Evolutionary conservation across 1,139 yeast genomes (phyloP).

Genomic region (Geotrichum armillariae): DNA sequence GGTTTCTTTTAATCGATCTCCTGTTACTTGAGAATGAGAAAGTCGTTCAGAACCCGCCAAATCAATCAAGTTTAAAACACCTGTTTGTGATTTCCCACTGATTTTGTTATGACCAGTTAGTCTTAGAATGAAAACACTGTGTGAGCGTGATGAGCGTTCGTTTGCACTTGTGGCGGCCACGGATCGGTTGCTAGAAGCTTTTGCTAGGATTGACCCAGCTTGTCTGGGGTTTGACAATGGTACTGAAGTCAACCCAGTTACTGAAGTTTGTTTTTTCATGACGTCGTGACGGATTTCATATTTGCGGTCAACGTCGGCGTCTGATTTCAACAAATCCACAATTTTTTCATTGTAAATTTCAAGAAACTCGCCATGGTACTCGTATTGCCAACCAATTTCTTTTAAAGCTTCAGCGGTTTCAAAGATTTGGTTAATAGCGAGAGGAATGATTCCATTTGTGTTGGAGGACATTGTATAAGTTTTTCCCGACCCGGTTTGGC

Average conservation of each 20-base stretch:
- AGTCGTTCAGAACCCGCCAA: slow-evolving; percentile 90
- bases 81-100: slow-evolving; percentile 54
- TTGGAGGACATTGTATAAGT: slow-evolving; percentile 47
- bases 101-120: slow-evolving; percentile 55
- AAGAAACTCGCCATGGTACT: slow-evolving; percentile 71
- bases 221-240: slow-evolving; percentile 49
- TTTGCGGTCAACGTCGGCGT: slow-evolving; percentile 40
- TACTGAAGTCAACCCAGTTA: slow-evolving; percentile 60
- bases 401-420: slow-evolving; percentile 52
- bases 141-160: slow-evolving; percentile 73
- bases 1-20: slow-evolving; percentile 82
- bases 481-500: slow-evolving; percentile 39
- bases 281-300: slow-evolving; percentile 78
- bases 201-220: slow-evolving; percentile 52
- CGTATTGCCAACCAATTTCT: slow-evolving; percentile 65
- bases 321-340: slow-evolving; percentile 61
- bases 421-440: slow-evolving; percentile 73
- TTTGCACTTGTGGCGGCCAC: slow-evolving; percentile 84
- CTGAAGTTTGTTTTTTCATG: slow-evolving; percentile 49
- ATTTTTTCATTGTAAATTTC: slow-evolving; percentile 88
- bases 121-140: slow-evolving; percentile 69
- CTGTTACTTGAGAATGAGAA: slow-evolving; percentile 63
- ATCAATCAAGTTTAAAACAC: slow-evolving; percentile 74
- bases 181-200: slow-evolving; percentile 57
- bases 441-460: slow-evolving; percentile 77